phyloP scores from a whole-genome alignment of 768 basidiomycete species.

The Rhodotorula kratochvilovae region DNA sequence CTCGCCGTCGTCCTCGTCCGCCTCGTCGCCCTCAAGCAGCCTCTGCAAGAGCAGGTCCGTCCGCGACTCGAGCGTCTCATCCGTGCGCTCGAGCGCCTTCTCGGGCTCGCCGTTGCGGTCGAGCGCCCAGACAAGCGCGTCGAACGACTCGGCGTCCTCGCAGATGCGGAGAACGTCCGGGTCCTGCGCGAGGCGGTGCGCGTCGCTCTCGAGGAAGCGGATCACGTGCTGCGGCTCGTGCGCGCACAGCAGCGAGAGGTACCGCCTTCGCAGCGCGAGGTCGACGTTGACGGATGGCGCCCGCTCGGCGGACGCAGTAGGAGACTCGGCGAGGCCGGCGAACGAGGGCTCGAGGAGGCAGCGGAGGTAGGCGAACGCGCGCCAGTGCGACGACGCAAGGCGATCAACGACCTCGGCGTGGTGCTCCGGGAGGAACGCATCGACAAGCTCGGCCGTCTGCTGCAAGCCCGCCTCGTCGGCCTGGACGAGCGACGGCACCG shows the following conservation, averaged over 20 bases:
- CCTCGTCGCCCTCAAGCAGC: conserved; percentile 11
- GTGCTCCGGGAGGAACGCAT: conserved; percentile 61
- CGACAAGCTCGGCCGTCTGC: conserved; percentile 67
- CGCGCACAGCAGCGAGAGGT: conserved; percentile 68
- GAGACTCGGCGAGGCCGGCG: conserved; percentile 21
- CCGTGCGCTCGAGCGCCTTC: conserved; percentile 65
- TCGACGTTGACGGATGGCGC: conserved; percentile 49
- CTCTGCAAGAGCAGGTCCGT: conserved; percentile 35
- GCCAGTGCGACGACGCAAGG: conserved; percentile 54
- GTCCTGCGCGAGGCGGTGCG: background rate
- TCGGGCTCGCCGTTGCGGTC: conserved; percentile 62
- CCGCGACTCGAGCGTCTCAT: conserved; percentile 47
- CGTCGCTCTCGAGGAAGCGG: conserved; percentile 30
- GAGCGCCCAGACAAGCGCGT: conserved; percentile 76
- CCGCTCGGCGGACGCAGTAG: background rate
- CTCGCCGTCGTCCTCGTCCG: conserved; percentile 5
- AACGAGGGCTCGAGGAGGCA: conserved; percentile 60
- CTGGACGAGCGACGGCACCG: conserved; percentile 64
- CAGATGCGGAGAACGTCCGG: conserved; percentile 52
- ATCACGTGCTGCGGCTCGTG: conserved; percentile 65
- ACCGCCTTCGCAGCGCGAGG: conserved; percentile 57
- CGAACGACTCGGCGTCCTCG: conserved; percentile 62
- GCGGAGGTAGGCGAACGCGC: conserved; percentile 71
- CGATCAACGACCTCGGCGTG: conserved; percentile 62
- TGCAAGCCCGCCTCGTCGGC: conserved; percentile 52